These are phyloP conservation scores for Lathyrus oleraceus DNA, from an alignment of 306 rosid genomes.

Conservation along the genomic window DNA sequence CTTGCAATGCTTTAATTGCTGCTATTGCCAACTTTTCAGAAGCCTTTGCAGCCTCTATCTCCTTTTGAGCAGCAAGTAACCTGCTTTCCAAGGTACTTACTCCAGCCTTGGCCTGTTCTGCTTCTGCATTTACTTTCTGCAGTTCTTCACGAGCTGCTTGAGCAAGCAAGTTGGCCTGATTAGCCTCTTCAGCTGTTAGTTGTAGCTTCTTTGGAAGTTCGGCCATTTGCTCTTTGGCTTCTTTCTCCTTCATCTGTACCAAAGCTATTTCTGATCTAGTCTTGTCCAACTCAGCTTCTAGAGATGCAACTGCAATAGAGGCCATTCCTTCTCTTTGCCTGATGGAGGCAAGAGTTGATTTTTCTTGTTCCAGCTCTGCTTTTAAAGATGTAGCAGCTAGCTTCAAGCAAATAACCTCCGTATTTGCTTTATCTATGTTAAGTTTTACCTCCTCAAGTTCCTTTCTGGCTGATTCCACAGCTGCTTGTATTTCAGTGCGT, in stretches of 20 bases:
- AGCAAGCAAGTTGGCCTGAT: slow-evolving; percentile 77
- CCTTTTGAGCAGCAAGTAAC: slow-evolving; percentile 85
- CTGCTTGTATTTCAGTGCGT: slow-evolving; percentile 68
- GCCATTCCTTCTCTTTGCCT: slow-evolving; percentile 98
- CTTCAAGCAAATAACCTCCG: slow-evolving; percentile 80
- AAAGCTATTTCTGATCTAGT: slow-evolving; percentile 86
- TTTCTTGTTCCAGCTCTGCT: slow-evolving; percentile 80
- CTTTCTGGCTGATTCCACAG: slow-evolving; percentile 71
- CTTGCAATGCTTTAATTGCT: slow-evolving; percentile 94
- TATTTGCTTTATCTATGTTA: slow-evolving; percentile 84
- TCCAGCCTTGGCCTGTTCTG: slow-evolving; percentile 94
- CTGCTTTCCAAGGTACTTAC: slow-evolving; percentile 86
- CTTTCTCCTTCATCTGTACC: slow-evolving; percentile 93
- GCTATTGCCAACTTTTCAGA: slow-evolving; percentile 84
- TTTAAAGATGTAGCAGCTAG: slow-evolving; percentile 81
- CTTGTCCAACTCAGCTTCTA: slow-evolving; percentile 81
- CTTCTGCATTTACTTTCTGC: slow-evolving; percentile 72
- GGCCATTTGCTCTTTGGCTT: slow-evolving; percentile 70
- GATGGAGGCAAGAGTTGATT: slow-evolving; percentile 64
- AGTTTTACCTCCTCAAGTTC: slow-evolving; percentile 85
- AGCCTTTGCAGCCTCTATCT: slow-evolving; percentile 95
- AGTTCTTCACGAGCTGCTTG: slow-evolving; percentile 70
- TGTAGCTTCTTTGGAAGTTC: slow-evolving; percentile 84
- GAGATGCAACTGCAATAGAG: slow-evolving; percentile 83
- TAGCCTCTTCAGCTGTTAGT: slow-evolving; percentile 78